Conservation (phyloP, 148 eudicot genomes). For the Cornus controversa region DNA sequence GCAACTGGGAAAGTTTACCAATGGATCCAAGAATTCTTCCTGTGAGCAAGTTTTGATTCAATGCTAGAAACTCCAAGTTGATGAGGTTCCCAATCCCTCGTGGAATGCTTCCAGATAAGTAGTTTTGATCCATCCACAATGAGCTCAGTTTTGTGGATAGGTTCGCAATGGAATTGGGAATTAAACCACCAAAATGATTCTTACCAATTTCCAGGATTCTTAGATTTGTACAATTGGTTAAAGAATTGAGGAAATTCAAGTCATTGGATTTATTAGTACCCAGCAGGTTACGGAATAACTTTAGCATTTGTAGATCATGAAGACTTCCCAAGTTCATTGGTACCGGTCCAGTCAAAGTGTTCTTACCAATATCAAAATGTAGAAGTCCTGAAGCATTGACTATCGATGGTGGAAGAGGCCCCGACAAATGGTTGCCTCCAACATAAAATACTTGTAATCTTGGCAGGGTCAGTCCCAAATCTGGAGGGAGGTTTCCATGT, state of each 20-base stretch:
- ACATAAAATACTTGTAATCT: too few species aligned
- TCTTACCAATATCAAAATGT: too few species aligned
- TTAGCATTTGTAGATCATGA: constrained; percentile 4
- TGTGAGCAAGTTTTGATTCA: constrained; percentile 13
- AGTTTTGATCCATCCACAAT: constrained; percentile 5
- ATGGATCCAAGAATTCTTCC: constrained; percentile 16
- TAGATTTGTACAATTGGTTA: constrained; percentile 21
- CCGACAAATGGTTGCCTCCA: too few species aligned
- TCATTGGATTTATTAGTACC: constrained; percentile 8
- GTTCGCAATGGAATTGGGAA: constrained; percentile 18
- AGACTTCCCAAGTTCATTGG: constrained; percentile 10
- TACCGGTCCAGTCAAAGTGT: too few species aligned
- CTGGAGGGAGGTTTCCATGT: neutral
- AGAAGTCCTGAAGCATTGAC: too few species aligned
- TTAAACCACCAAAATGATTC: neutral
- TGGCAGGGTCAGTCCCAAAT: too few species aligned
- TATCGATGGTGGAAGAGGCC: too few species aligned
- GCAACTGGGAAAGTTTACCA: constrained; percentile 9
- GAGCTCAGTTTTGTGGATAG: constrained; percentile 9
- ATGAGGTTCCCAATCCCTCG: constrained; percentile 3
- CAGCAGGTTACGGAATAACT: constrained; percentile 5
- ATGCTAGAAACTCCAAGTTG: neutral
- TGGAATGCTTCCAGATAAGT: constrained; percentile 23
- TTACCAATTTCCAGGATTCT: neutral
- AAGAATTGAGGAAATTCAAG: constrained; percentile 6